Evolutionary conservation across 2,329 filamentous ascomycete species (phyloP), one percentile per base, ranked within the genome.

Genomic region (Exophiala sp.): DNA sequence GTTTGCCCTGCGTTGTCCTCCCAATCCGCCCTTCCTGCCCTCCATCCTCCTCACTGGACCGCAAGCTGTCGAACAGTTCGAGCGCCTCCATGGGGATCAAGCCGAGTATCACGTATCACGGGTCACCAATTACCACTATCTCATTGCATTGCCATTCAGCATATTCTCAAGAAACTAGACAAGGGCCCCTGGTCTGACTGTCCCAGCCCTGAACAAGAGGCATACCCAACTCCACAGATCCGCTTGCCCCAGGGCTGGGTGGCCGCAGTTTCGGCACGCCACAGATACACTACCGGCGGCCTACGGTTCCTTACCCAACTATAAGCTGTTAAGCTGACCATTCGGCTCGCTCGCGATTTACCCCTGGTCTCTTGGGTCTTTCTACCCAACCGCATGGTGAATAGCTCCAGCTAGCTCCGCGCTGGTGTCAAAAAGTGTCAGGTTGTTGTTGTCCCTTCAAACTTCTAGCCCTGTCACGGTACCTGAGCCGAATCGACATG

Each of bases 401-500:
- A 37, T 37, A 37, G 34, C 34, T 16, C 19, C 16, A 18, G 7
- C 34, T 37, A 37, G 34, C 16, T 37, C 34, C 8, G 34, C 34
- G 19, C 34, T 19, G 16, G 16, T 37, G 34, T 18, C 34, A 37
- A 37, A 19, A 37, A 37, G 3, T 37, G 34, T 37, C 34, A n/a
- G 14, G 34, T 7, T 16, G 24, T 42, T 34, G 45, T 8, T 37
- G 18, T 37, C 34, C 30, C 14, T 37, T 11, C 16, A 19, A 18
- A 13, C 18, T 19, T 19, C 34, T 7, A 37, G 14, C 14, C 13
- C 45, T 29, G 37, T 29, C 18, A 27, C 32, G 45, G 45, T 42
- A 32, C 21, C 27, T 34, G 16, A 48, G 27, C 45, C 38, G 45
- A 39, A 35, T 42, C 23, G 38, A 48, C 38, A 48, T 48, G 45